Evolutionary conservation across 2,329 filamentous ascomycete genomes (phyloP), one percentile per base, ranked within the genome.

Genomic region (Aspergillus ochraceoroseus): DNA sequence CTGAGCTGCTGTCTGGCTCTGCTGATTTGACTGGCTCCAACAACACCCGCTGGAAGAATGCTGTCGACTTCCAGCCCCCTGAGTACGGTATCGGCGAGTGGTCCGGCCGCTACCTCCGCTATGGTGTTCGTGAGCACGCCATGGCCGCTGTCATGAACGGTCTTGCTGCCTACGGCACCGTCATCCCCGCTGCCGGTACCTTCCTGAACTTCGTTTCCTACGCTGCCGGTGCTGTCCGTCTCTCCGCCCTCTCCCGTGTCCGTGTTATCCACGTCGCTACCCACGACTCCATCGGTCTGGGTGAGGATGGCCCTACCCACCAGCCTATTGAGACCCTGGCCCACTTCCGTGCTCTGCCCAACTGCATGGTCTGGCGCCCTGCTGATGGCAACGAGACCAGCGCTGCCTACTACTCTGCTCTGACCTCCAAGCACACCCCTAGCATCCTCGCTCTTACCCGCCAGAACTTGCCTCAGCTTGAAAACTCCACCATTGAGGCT

Each of bases 161-260:
- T 73, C 77, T 98, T 46, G 81, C 88, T 52, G 92, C 89, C 50
- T 98, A 96, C 71, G 92, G 92, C 58, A 94, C 88, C 62, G 76
- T 95, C 63, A 83, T 98, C 64, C 92, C 92, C 56, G 94, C 89
- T 57, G 82, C 82, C 54, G 92, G 92, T 72, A 96, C 92, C 61
- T 98, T 98, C 83, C 77, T 98, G 57, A 98, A 96, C 84, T 98
- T 98, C 70, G 88, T 96, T 56, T 96, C 90, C 17, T 98, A 98
- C 68, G 90, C 87, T 56, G 88, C 92, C 53, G 92, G 92, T 71
- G 83, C 92, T 60, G 84, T 96, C 65, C 90, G 92, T 72, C 82
- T 98, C 47, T 95, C 89, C 25, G 82, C 92, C 27, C 80, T 98
- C 56, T 94, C 89, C 32, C 89, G 86, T 70, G 78, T 89, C 67